Base-by-base conservation (phyloP, 73 alveolate species). In the Blepharisma stoltei region DNA sequence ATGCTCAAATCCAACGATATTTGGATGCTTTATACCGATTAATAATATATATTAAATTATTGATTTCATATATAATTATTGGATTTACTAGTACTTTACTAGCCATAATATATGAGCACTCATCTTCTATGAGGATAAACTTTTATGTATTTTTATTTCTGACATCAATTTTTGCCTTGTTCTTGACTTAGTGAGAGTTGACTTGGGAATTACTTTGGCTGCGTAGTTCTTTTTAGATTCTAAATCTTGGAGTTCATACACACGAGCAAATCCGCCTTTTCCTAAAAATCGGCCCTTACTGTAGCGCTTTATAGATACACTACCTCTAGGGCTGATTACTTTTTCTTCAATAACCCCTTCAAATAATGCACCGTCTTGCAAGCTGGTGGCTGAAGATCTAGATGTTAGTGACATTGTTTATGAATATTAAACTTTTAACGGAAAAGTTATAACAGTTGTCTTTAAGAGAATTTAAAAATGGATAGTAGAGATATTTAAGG, bases 1-100 rank as follows among this genome's bases (percentile, higher is more conserved):
- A 91, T 95, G 99, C 78, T 96, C 98, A 83, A 94, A 96, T 32
- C 95, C 92, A 4, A 94, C 99, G 41, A 96, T 60, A 47, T 60
- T 14, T 25, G 14, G 73, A 25, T 60, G 73, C 18, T 8, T 20
- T 14, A 55, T n/a, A n/a, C n/a, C n/a, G n/a, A n/a, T n/a, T n/a
- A n/a, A n/a, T n/a, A n/a, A n/a, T n/a, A n/a, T n/a, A n/a, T n/a
- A n/a, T n/a, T n/a, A n/a, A n/a, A n/a, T n/a, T n/a, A n/a, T n/a
- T n/a, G n/a, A n/a, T n/a, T n/a, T n/a, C n/a, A n/a, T n/a, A n/a
- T n/a, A n/a, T n/a, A n/a, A n/a, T n/a, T n/a, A n/a, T n/a, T n/a
- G n/a, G n/a, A n/a, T n/a, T n/a, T n/a, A n/a, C n/a, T n/a, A n/a
- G n/a, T n/a, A n/a, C n/a, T n/a, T n/a, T n/a, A n/a, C n/a, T n/a